phyloP scores from a whole-genome alignment of 108 stramenopile species.

The Bacterosira constricta region DNA sequence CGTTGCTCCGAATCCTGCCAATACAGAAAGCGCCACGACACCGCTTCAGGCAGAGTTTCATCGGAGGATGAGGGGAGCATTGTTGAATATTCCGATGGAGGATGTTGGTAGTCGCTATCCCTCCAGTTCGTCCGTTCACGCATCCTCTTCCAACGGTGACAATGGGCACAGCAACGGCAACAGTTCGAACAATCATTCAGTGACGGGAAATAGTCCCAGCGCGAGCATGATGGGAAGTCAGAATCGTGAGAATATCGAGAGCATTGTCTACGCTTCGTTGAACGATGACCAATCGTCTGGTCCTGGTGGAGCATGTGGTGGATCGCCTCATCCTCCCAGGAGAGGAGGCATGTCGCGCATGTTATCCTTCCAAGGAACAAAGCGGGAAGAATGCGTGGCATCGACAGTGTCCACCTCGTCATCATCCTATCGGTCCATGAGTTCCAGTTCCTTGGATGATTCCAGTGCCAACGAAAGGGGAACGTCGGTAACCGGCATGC shows the following conservation, averaged over 20 bases:
- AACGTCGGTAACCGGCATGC: not conserved
- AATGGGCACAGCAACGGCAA: not conserved
- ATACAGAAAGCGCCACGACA: slow-evolving; percentile 52
- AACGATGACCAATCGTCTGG: slow-evolving; percentile 23
- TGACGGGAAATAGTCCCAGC: slow-evolving; percentile 2
- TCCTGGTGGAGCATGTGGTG: slow-evolving; percentile 5
- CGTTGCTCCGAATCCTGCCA: no score
- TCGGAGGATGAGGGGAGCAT: slow-evolving; percentile 78
- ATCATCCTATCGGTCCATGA: slow-evolving; percentile 26
- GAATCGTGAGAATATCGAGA: slow-evolving; percentile 41
- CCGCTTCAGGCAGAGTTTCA: slow-evolving; percentile 85
- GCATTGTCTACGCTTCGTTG: slow-evolving; percentile 32
- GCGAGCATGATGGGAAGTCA: slow-evolving; percentile 7
- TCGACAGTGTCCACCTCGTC: slow-evolving; percentile 11
- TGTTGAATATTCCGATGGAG: slow-evolving; percentile 80
- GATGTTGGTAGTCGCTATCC: slow-evolving; percentile 7
- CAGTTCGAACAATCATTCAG: not conserved
- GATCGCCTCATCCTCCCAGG: not conserved
- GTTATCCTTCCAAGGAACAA: slow-evolving; percentile 42
- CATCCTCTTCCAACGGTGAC: not conserved
- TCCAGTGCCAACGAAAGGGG: not conserved
- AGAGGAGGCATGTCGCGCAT: slow-evolving; percentile 21
- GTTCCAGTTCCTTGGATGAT: not conserved
- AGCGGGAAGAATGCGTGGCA: slow-evolving; percentile 3
- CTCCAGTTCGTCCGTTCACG: not conserved